Percentiles rank a stretch among this genome's conserved stretches.
These are phyloP conservation scores for Kwoniella dendrophila DNA, from an alignment of 768 basidiomycete species.

Conservation along the genomic window DNA sequence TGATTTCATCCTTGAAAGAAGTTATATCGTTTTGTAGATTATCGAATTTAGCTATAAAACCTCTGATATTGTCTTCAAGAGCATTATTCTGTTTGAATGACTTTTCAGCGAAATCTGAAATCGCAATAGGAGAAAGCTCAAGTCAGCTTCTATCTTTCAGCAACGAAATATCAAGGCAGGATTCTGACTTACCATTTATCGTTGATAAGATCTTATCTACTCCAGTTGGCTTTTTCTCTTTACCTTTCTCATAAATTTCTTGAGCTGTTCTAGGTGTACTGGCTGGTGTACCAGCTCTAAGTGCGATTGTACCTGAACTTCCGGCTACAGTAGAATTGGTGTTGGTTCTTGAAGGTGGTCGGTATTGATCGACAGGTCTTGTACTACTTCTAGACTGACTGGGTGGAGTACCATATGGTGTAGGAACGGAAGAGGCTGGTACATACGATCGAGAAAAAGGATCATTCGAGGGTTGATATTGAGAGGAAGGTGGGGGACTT, in stretches of 20 bases:
- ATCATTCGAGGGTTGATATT: no score
- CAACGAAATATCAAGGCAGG: no score
- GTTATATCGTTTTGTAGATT: no score
- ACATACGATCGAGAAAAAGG: neutral
- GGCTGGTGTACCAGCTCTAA: neutral
- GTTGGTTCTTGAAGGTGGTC: no score
- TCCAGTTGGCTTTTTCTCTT: neutral
- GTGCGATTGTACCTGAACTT: neutral
- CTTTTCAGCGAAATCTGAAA: no score
- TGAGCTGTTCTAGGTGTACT: slow-evolving; percentile 4
- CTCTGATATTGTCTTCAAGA: no score
- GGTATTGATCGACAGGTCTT: no score
- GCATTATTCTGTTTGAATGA: no score
- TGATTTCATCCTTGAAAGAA: slow-evolving; percentile 6
- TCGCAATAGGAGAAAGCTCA: no score
- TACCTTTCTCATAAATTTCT: slow-evolving; percentile 7
- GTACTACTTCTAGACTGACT: neutral
- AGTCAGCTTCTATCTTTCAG: no score
- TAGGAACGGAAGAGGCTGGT: neutral
- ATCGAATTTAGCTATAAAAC: no score
- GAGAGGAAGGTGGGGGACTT: no score
- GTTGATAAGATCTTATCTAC: slow-evolving; percentile 13
- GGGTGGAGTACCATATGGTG: neutral
- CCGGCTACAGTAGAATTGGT: neutral
- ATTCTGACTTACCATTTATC: neutral